Conservation (phyloP, 2,329 filamentous ascomycete species). For the Rachicladosporium sp. region DNA sequence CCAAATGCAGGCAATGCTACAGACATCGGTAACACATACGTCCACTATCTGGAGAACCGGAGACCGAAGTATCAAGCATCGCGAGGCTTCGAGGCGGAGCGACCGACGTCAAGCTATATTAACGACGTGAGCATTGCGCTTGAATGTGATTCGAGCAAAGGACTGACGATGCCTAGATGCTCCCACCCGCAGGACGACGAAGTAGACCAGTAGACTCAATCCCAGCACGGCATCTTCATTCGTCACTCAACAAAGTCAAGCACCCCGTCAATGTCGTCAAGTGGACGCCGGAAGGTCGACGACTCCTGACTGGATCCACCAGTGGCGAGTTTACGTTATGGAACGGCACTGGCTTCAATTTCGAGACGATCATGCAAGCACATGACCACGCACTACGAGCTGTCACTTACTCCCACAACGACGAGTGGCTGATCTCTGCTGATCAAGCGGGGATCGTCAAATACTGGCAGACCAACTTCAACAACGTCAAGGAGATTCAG, state of each 20-base stretch:
- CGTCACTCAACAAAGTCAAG: constrained; percentile 96
- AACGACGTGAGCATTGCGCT: constrained; percentile 50
- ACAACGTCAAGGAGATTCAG: constrained; percentile 90
- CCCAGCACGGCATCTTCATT: constrained; percentile 89
- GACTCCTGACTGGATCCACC: constrained; percentile 82
- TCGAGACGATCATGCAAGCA: constrained; percentile 97
- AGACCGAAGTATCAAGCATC: constrained; percentile 62
- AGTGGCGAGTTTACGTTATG: constrained; percentile 97
- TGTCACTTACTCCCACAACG: constrained; percentile 80
- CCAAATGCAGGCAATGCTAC: constrained; percentile 17
- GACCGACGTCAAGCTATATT: constrained; percentile 80
- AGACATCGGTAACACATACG: constrained; percentile 24
- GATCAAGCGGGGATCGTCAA: constrained; percentile 94
- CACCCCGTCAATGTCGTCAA: constrained; percentile 93
- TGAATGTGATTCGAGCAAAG: constrained; percentile 1
- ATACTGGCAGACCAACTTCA: constrained; percentile 99
- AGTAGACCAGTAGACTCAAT: constrained; percentile 72
- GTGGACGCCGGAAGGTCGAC: constrained; percentile 92
- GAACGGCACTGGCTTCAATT: constrained; percentile 99
- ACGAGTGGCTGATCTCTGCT: constrained; percentile 92
- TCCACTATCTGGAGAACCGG: constrained; percentile 78
- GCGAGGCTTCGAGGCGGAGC: constrained; percentile 62
- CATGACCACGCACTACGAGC: constrained; percentile 80
- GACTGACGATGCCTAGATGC: constrained; percentile 47
- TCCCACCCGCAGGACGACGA: constrained; percentile 67